Base-by-base conservation (phyloP, 441 rosid species). In the Breynia disticha region DNA sequence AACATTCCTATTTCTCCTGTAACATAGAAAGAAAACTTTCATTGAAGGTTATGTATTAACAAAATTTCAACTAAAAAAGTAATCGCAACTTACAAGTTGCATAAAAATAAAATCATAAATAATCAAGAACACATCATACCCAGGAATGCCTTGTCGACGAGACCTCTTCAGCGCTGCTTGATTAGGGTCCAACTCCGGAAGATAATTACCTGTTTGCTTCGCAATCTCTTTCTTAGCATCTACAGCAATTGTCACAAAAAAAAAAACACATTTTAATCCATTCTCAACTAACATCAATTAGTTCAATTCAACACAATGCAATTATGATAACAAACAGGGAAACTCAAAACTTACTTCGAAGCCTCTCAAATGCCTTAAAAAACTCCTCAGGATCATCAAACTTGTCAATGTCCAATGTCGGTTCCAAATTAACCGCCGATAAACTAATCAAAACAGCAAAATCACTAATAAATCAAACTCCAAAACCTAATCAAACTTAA, bases 201-300 rank as follows among this genome's bases (percentile, higher is more conserved):
- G 70, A 65, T 48, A 24, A 35, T 37, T 45, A 19, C 93, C 95
- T 16, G 77, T 78, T 74, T 79, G 94, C 68, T 67, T 88, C 60
- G 79, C 71, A 69, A 84, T 71, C 68, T 91, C 98, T 54, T 67
- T 76, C 58, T 60, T 75, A 35, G 94, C 89, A 73, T 72, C 97
- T 88, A 48, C 35, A 17, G 42, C 58, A 63, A 57, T 38, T 67
- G 56, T 56, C 35, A 55, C 48, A 24, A 51, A 47, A 19, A n/a
- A 50, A 10, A 11, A 52, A 43, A 52, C 55, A 53, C 48, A 49
- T 19, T 50, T 39, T 17, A 8, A 50, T 16, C 16, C 11, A 49
- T 7, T 54, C 5, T 60, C n/a, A 57, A 55, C 37, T 11, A 53
- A 24, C 22, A 39, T 37, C 50, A 54, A 28, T 4, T 9, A 28